Percentiles rank a stretch among this genome's conserved stretches.
These are phyloP conservation scores for Geotrichum phurueaensis DNA, from an alignment of 1,139 yeast genomes.

Conservation along the genomic window DNA sequence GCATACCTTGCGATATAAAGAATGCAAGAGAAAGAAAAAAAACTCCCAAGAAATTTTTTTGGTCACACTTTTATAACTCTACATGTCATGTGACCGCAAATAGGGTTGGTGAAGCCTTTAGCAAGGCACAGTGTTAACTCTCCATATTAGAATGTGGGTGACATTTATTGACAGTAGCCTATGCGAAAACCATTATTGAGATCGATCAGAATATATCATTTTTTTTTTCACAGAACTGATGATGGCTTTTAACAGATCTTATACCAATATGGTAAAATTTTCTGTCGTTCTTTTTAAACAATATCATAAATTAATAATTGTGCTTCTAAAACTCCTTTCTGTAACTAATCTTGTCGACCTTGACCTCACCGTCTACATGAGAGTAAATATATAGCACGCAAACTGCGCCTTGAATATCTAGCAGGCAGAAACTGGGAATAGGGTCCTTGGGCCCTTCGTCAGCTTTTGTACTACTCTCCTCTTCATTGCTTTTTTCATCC, in stretches of 20 bases:
- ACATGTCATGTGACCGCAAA: neutral
- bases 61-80: neutral
- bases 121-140: neutral
- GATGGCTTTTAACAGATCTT: neutral
- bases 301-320: neutral
- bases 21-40: neutral
- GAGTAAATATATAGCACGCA: slow-evolving; percentile 86
- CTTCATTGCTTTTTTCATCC: slow-evolving; percentile 25
- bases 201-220: neutral
- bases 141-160: neutral
- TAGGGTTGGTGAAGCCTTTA: neutral
- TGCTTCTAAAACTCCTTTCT: slow-evolving; percentile 40
- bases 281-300: neutral
- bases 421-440: slow-evolving; percentile 82
- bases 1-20: neutral
- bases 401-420: slow-evolving; percentile 72
- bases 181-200: neutral
- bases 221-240: neutral
- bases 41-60: neutral
- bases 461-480: slow-evolving; percentile 18
- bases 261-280: neutral
- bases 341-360: slow-evolving; percentile 84
- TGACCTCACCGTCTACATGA: slow-evolving; percentile 71
- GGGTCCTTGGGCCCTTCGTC: slow-evolving; percentile 33
- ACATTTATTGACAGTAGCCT: neutral